Base-by-base conservation (phyloP, 306 rosid species). In the Albizia julibrissin region DNA sequence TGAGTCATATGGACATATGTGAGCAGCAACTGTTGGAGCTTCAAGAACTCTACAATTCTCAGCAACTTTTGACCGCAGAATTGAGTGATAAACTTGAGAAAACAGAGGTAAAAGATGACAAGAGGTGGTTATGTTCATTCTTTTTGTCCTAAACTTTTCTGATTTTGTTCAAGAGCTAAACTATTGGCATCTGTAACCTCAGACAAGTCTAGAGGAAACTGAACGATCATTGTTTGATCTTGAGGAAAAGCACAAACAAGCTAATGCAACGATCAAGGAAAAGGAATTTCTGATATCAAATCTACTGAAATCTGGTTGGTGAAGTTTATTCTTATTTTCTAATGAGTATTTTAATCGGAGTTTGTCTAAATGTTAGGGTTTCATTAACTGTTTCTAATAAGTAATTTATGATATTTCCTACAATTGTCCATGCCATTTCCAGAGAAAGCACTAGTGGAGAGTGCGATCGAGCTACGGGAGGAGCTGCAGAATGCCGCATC, bases 401-500 rank as follows among this genome's bases (percentile, higher is more conserved):
- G 43, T 43, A 18, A 24, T 46, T 42, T 56, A 37, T 39, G 64
- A 18, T 59, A 29, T 84, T 22, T 50, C 68, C 31, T 5, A 56
- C 42, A 69, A 49, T 72, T n/a, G 37, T 46, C 69, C 72, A 46
- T 72, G 58, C 56, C 58, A 85, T 82, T 47, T 74, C 59, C 89
- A 96, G 99, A 96, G 89, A 96, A 87, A 87, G 88, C 93, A 76
- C 98, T 96, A 47, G 89, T 91, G 76, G 98, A 94, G 79, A 92
- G 80, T 75, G 94, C 98, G 74, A 84, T 94, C 88, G 99, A 94
- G 80, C 90, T 96, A 71, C 90, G 97, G 80, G 87, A 91, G 72
- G 99, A 96, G 91, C 92, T 96, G 9, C 98, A 96, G 88, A 92
- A 91, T 88, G 99, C 97, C 61, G 97, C 98, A 74, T 72, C 76